Evolutionary conservation across 2,329 filamentous ascomycete species (phyloP), one percentile per base, ranked within the genome.

Genomic region (Botrytis elliptica): DNA sequence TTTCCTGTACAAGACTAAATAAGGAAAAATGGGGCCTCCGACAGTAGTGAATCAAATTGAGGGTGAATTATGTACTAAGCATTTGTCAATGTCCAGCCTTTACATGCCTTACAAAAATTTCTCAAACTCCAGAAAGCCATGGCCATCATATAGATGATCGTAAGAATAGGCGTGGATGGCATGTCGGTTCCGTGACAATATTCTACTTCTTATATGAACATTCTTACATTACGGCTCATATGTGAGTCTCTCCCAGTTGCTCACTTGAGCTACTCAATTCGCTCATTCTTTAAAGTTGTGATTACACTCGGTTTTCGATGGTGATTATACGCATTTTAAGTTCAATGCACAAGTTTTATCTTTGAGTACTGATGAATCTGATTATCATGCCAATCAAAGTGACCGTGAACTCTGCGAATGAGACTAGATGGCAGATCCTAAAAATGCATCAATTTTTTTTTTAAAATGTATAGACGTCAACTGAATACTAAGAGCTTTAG

Each of bases 141-240:
- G 10, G 3, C 22, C 14, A n/a, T 25, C 9, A 52, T 4, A 9
- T n/a, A 5, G 49, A 52, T 14, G 49, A 55, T 55, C n/a, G n/a
- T 29, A 55, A 55, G 6, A 55, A 18, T 9, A 8, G 14, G 6
- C 3, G n/a, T 29, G 3, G n/a, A 55, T 55, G 25, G 49, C n/a
- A 16, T n/a, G 2, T 14, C 1, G 1, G 1, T 29, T n/a, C 4
- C 12, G 6, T 3, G 6, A 1, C 12, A n/a, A 55, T 1, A 1
- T 25, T n/a, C 5, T 18, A 42, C 36, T 25, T 62, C 33, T 14
- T 62, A 10, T 59, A 22, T 36, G n/a, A 22, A 10, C 1, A 60
- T 60, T 36, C n/a, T 29, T 33, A 18, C 7, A 57, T 57, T 29
- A 57, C 5, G 6, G 14, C 6, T 2, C 14, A 57, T 57, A 14